A percentile compares a stretch with the other conserved stretches of the same genome.
Conservation (phyloP, 495 filamentous ascomycete species). For the Trypethelium eluteriae region DNA sequence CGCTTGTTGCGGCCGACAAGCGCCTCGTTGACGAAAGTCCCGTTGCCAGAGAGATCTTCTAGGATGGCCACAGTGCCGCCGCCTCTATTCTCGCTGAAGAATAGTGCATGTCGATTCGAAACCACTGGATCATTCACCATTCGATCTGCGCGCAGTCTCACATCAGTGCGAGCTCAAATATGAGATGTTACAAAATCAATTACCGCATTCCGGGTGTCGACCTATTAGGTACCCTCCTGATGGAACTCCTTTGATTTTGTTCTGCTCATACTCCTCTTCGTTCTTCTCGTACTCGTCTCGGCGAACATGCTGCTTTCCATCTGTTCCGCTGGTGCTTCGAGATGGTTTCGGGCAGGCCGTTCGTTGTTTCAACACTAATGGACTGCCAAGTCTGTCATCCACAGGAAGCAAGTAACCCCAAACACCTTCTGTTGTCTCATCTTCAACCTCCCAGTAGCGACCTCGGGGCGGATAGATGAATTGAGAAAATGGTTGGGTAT, state of each 20-base stretch:
- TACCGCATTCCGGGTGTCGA: constrained; percentile 90
- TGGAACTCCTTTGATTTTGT: constrained; percentile 48
- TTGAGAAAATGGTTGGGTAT: constrained; percentile 68
- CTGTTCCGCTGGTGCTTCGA: constrained; percentile 30
- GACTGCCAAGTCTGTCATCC: constrained; percentile 57
- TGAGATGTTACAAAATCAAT: constrained; percentile 27
- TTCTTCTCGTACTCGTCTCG: constrained; percentile 40
- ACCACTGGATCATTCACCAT: constrained; percentile 70
- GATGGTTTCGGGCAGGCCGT: constrained; percentile 51
- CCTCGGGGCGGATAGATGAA: constrained; percentile 66
- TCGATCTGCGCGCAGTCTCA: constrained; percentile 50
- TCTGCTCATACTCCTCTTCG: constrained; percentile 53
- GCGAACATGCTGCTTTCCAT: constrained; percentile 31
- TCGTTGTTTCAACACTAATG: constrained; percentile 65
- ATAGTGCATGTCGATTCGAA: constrained; percentile 89
- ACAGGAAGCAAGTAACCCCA: constrained; percentile 93
- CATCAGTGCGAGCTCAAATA: not conserved
- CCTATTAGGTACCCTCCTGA: constrained; percentile 88
- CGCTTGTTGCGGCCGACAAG: constrained; percentile 86
- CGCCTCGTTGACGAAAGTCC: constrained; percentile 90
- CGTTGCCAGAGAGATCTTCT: constrained; percentile 92
- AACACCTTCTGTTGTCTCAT: constrained; percentile 81
- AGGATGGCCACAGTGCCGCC: constrained; percentile 73
- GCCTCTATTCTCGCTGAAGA: constrained; percentile 80
- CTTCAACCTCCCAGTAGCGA: constrained; percentile 71